A percentile compares a stretch with the other conserved stretches of the same genome.
These are phyloP conservation scores for Pichia manshurica DNA, from an alignment of 805 yeast species.

Conservation along the genomic window DNA sequence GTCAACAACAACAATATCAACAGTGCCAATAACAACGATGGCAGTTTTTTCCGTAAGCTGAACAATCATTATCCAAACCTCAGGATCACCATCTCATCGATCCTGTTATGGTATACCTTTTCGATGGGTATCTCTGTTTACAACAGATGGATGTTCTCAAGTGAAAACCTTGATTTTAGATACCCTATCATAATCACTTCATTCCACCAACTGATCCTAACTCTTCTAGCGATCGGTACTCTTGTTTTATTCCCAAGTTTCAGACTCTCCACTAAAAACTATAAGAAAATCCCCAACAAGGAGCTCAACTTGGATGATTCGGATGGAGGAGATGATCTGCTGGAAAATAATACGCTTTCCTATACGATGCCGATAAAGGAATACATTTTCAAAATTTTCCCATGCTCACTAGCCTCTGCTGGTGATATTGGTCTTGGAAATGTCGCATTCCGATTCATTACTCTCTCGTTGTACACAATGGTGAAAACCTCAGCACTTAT, in stretches of 20 bases:
- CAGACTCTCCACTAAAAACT: conserved; percentile 31
- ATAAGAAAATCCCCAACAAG: not conserved
- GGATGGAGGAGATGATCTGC: conserved; percentile 5
- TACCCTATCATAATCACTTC: conserved; percentile 84
- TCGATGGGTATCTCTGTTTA: conserved; percentile 69
- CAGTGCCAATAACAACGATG: not conserved
- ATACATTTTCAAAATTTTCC: conserved; percentile 55
- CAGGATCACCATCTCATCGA: conserved; percentile 25
- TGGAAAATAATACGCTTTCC: conserved; percentile 1
- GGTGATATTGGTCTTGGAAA: conserved; percentile 95
- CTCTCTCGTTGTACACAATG: conserved; percentile 86
- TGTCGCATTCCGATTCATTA: conserved; percentile 69
- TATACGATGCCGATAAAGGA: conserved; percentile 31
- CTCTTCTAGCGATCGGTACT: conserved; percentile 44
- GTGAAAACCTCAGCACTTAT: conserved; percentile 83
- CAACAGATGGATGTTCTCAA: conserved; percentile 97
- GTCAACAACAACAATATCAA: not conserved
- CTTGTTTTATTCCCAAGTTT: conserved; percentile 43
- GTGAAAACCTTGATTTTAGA: conserved; percentile 60
- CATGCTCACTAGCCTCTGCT: conserved; percentile 83
- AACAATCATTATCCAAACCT: conserved; percentile 24
- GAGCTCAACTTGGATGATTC: conserved; percentile 2
- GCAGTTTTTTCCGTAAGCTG: conserved; percentile 10
- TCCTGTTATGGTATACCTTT: conserved; percentile 55
- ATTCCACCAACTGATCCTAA: conserved; percentile 72